Conservation (phyloP, 2,329 filamentous ascomycete species). For the Elsinoe perseae region DNA sequence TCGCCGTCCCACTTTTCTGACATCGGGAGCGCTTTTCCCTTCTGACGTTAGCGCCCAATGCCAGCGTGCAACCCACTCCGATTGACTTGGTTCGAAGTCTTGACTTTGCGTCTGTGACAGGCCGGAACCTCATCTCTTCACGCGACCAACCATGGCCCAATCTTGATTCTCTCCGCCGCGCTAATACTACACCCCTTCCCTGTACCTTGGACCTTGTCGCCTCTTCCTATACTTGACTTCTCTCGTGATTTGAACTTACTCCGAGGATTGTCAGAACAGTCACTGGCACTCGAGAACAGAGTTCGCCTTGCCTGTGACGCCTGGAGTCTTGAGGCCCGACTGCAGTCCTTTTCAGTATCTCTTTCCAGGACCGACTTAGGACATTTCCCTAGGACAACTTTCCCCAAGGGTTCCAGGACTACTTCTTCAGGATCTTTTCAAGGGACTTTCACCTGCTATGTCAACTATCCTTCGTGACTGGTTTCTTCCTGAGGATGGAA, state of each 20-base stretch:
- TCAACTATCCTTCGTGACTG: constrained; percentile 35
- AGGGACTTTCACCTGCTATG: background rate
- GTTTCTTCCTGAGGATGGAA: constrained; percentile 44
- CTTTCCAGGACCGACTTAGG: background rate
- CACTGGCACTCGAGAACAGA: background rate
- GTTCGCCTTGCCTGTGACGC: background rate
- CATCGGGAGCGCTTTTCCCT: constrained; percentile 9
- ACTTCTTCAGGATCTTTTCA: background rate
- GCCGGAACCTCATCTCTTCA: constrained; percentile 8
- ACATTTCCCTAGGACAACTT: background rate
- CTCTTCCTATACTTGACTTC: background rate
- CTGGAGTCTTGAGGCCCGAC: background rate
- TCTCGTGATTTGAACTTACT: background rate
- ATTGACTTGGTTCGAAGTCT: no score
- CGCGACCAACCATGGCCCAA: constrained; percentile 6
- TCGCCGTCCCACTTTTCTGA: background rate
- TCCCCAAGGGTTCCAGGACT: background rate
- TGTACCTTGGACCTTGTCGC: background rate
- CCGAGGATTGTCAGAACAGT: background rate
- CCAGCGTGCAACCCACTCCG: constrained; percentile 7
- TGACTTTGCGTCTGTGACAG: background rate
- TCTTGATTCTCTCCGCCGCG: background rate
- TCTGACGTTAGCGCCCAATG: background rate
- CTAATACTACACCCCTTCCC: constrained; percentile 8
- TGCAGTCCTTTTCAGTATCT: background rate